Base-by-base conservation (phyloP, 2,329 filamentous ascomycete species). In the Trichoderma atroviride region DNA sequence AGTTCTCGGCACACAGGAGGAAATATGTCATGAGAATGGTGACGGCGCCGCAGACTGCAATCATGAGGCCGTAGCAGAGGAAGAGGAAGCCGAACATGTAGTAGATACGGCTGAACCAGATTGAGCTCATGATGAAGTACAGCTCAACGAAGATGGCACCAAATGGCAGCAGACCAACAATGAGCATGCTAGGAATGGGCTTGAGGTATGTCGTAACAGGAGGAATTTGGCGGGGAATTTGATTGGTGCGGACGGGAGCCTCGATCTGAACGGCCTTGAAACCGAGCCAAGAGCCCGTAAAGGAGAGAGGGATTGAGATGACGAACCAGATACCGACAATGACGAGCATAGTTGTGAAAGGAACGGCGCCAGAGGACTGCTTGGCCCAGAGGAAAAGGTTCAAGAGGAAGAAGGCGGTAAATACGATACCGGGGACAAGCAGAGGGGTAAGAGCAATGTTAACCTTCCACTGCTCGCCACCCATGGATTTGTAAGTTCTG, bases 21-120 rank as follows among this genome's bases (percentile, higher is more conserved):
- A 98, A 98, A 82, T 99, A 99, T 0, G 97, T 92, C 86, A 98
- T 91, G 22, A 99, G 84, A 10, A 98, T 90, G 0, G 96, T 98
- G 52, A 96, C 95, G 0, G 94, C 91, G 0, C 95, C 95, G 70
- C 92, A 94, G 1, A 96, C 98, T 75, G 97, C 92, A 75, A 98
- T 93, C 94, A 99, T 97, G 61, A 99, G 87, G 13, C 92, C 94
- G 77, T 97, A 99, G 85, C 94, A 97, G 69, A 99, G 87, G 85
- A 99, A 99, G 43, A 99, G 84, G 86, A 99, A 99, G 27, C 96
- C 96, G 76, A 99, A 99, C 96, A 99, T 99, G 87, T 99, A 99
- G 86, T 99, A 99, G 74, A 99, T 96, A 81, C 96, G 93, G 84
- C 91, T 95, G 81, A 96, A 97, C 96, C 96, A 99, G 78, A 99